Percentiles rank a stretch among this genome's conserved stretches.
These are phyloP conservation scores for Boehmeria nivea DNA, from an alignment of 306 rosid species.

Conservation along the genomic window DNA sequence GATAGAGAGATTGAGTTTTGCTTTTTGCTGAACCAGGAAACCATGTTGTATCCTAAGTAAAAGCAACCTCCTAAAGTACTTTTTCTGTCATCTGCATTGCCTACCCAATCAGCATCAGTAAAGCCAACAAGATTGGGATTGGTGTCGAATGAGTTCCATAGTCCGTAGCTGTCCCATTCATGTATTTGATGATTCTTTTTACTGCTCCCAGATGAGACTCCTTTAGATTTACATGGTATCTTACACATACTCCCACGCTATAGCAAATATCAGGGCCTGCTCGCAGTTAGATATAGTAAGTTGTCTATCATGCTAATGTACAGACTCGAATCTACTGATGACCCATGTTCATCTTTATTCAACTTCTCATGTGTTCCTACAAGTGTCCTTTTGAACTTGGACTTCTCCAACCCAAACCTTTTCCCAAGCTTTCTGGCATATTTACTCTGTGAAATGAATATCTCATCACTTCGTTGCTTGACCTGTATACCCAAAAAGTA, in stretches of 20 bases:
- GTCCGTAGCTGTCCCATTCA: background rate
- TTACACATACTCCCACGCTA: background rate
- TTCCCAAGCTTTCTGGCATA: background rate
- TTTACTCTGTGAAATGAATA: background rate
- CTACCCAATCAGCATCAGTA: background rate
- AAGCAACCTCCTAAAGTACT: background rate
- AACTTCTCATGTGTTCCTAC: background rate
- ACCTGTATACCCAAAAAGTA: background rate
- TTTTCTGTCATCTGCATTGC: background rate
- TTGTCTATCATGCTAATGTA: background rate
- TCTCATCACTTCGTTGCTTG: background rate
- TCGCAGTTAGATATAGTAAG: background rate
- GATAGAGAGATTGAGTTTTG: background rate
- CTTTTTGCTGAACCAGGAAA: background rate
- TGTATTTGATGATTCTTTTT: background rate
- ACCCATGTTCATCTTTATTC: background rate
- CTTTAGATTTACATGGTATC: background rate
- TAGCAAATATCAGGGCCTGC: background rate
- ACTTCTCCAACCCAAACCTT: background rate
- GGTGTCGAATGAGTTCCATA: background rate
- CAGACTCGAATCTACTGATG: background rate
- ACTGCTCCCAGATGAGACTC: background rate
- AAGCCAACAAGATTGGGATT: background rate
- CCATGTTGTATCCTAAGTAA: background rate
- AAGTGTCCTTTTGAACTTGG: too few species aligned